Percentiles rank a stretch among this genome's conserved stretches.
phyloP scores from a whole-genome alignment of 148 eudicot species.

The Persicaria maculosa region DNA sequence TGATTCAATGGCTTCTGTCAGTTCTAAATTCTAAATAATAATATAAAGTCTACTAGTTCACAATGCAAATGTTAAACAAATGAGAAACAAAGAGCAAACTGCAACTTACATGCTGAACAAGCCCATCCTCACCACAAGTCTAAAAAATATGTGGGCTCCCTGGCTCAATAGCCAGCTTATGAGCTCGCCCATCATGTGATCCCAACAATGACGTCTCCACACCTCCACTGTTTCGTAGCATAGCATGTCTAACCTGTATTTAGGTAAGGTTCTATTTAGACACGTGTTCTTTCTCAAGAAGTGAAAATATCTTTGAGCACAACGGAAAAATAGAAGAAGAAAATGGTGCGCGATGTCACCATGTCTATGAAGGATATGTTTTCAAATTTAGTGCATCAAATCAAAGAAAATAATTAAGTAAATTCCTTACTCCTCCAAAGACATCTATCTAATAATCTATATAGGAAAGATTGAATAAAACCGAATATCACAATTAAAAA shows the following conservation, averaged over 20 bases:
- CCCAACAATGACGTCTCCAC: constrained; percentile 64
- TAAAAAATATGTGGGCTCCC: constrained; percentile 84
- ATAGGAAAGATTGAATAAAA: not conserved
- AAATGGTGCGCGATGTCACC: too few species aligned
- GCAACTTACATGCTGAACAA: constrained; percentile 70
- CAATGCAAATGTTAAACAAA: not conserved
- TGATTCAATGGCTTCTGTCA: not conserved
- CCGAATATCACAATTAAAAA: not conserved
- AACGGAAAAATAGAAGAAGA: too few species aligned
- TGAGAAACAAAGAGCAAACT: not conserved
- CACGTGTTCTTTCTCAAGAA: not conserved
- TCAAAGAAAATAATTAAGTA: too few species aligned
- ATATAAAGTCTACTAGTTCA: not conserved
- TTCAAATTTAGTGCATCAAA: not conserved
- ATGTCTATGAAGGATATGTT: not conserved
- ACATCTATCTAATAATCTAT: too few species aligned
- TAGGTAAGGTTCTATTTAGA: not conserved
- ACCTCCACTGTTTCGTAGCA: constrained; percentile 49
- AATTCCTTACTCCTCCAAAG: too few species aligned
- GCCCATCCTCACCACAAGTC: constrained; percentile 86
- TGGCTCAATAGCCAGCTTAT: constrained; percentile 84
- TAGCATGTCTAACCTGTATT: constrained; percentile 67
- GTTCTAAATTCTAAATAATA: not conserved
- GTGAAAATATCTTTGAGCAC: too few species aligned
- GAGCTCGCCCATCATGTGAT: constrained; percentile 65